Percentiles rank a stretch among this genome's conserved stretches.
Conservation (phyloP, 2,329 filamentous ascomycete genomes). For the Fusarium haematococcum region DNA sequence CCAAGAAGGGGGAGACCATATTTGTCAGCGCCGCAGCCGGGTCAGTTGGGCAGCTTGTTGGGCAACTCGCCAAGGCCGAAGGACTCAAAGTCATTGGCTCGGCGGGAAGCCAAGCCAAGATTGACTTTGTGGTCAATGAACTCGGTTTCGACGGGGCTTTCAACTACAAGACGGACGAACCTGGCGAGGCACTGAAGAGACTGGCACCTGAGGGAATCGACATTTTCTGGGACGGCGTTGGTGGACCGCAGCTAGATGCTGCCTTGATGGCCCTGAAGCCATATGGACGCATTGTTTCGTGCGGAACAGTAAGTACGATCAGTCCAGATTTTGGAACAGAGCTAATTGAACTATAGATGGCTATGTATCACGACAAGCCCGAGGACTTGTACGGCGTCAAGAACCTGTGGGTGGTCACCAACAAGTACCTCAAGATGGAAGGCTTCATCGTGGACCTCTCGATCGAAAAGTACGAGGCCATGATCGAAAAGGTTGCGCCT, state of each 20-base stretch:
- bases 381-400: neutral
- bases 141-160: neutral
- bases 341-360: neutral
- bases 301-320: neutral
- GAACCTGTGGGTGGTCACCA: neutral
- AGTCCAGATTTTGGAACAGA: neutral
- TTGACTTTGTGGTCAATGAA: neutral
- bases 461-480: neutral
- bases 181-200: neutral
- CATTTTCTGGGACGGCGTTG: neutral
- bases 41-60: neutral
- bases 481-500: neutral
- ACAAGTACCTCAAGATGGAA: neutral
- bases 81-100: neutral
- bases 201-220: neutral
- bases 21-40: neutral
- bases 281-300: neutral
- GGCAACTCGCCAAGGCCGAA: neutral
- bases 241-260: neutral
- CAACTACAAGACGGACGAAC: neutral
- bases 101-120: neutral
- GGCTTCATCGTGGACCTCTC: neutral
- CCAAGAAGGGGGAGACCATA: neutral
- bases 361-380: neutral
- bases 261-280: neutral